Conservation (phyloP, 257 asterid species). For the Scutellaria baicalensis region DNA sequence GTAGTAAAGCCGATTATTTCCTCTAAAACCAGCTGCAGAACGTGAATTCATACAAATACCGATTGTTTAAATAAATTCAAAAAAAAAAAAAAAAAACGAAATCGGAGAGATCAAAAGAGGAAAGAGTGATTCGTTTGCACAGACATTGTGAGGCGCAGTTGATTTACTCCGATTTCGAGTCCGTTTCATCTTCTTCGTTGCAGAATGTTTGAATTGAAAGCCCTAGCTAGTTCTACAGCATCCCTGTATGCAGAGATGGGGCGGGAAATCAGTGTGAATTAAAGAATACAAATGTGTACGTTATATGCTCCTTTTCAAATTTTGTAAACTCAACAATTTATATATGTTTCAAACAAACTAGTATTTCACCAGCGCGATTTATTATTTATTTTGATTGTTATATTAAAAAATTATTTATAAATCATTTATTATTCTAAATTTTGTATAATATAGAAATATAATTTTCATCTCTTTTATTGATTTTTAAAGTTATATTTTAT, state of each 20-base stretch:
- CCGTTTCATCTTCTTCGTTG: conserved; percentile 40
- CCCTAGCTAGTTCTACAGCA: conserved; percentile 21
- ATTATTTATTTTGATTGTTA: too few relatives aligned
- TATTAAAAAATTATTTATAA: too few relatives aligned
- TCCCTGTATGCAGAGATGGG: conserved; percentile 12
- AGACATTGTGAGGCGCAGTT: conserved; percentile 26
- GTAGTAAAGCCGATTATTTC: conserved; percentile 63
- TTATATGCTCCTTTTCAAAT: neutral
- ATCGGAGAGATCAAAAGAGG: neutral
- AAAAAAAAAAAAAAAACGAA: neutral
- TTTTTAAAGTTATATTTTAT: too few relatives aligned
- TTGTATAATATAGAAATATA: too few relatives aligned
- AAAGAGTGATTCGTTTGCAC: neutral
- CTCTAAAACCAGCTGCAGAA: conserved; percentile 45
- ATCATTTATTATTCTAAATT: too few relatives aligned
- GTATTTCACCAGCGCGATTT: too few relatives aligned
- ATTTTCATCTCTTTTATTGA: too few relatives aligned
- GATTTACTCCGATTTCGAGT: conserved; percentile 33
- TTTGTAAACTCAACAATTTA: neutral
- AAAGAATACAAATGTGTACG: conserved; percentile 10
- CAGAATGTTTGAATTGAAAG: conserved; percentile 5
- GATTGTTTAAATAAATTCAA: neutral
- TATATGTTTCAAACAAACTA: too few relatives aligned
- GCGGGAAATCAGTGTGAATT: conserved; percentile 48
- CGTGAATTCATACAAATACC: neutral